These are phyloP conservation scores for Scheffersomyces parashehatae DNA, from an alignment of 1,139 yeast species.

Conservation along the genomic window DNA sequence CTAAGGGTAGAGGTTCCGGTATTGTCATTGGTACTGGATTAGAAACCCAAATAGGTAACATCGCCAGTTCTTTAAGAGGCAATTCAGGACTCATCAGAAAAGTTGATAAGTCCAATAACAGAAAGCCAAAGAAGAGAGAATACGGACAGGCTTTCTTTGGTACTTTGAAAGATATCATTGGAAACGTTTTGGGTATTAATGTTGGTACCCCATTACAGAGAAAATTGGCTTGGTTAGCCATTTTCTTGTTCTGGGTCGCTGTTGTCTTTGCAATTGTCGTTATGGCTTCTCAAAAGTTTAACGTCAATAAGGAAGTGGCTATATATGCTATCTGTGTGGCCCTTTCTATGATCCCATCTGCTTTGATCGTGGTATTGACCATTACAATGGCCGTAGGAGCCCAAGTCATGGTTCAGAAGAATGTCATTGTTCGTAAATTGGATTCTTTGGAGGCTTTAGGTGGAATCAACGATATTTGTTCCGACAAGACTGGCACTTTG, in stretches of 20 bases:
- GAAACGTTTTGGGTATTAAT: slow-evolving; percentile 71
- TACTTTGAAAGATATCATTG: slow-evolving; percentile 38
- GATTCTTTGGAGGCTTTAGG: slow-evolving; percentile 82
- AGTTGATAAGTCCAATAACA: slow-evolving; percentile 19
- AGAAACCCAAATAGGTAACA: slow-evolving; percentile 73
- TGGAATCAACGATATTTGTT: slow-evolving; percentile 78
- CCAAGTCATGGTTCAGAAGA: slow-evolving; percentile 68
- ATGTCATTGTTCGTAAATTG: slow-evolving; percentile 75
- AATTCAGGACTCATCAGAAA: slow-evolving; percentile 22
- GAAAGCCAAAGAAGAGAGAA: slow-evolving; percentile 10
- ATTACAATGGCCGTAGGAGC: slow-evolving; percentile 89
- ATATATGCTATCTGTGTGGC: slow-evolving; percentile 84
- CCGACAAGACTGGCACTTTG: slow-evolving; percentile 81
- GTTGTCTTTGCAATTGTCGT: slow-evolving; percentile 76
- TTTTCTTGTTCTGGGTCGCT: slow-evolving; percentile 66
- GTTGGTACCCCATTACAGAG: slow-evolving; percentile 79
- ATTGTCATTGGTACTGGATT: slow-evolving; percentile 68
- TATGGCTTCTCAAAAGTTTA: slow-evolving; percentile 74
- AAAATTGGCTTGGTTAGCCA: slow-evolving; percentile 69
- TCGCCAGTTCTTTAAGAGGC: slow-evolving; percentile 62
- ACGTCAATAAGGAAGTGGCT: slow-evolving; percentile 70
- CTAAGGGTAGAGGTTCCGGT: slow-evolving; percentile 78
- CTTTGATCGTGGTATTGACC: slow-evolving; percentile 76
- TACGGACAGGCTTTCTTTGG: slow-evolving; percentile 15
- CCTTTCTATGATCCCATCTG: slow-evolving; percentile 80